Conservation (phyloP, 768 basidiomycete species). For the Boletus speciosus region DNA sequence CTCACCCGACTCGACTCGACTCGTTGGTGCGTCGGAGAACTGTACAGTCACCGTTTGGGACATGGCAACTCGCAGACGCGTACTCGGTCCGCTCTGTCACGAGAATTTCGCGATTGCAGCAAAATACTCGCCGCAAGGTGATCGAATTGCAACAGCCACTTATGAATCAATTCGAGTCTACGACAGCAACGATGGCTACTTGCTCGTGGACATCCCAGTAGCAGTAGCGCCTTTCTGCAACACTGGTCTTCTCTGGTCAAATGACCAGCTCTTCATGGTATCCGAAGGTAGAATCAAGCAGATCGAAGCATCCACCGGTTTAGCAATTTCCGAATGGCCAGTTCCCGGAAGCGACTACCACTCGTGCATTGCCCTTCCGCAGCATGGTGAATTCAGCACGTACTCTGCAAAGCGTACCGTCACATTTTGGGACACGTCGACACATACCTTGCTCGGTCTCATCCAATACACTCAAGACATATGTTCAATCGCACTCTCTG, state of each 20-base stretch:
- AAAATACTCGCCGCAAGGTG: background rate
- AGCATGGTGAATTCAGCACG: too few species aligned
- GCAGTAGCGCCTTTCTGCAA: background rate
- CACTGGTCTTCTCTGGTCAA: conserved; percentile 5
- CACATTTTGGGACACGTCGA: too few species aligned
- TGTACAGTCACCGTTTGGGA: too few species aligned
- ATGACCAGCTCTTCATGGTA: background rate
- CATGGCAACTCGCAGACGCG: background rate
- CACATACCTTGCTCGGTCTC: too few species aligned
- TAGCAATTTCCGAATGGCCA: background rate
- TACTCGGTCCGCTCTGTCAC: background rate
- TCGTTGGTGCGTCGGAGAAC: too few species aligned
- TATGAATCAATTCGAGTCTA: background rate
- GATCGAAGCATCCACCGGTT: conserved; percentile 1
- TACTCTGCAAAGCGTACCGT: too few species aligned
- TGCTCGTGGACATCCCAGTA: background rate
- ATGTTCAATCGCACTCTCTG: too few species aligned
- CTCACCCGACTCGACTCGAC: too few species aligned
- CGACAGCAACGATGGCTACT: background rate
- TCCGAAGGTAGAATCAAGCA: background rate
- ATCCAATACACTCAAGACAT: too few species aligned
- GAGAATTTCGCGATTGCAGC: background rate
- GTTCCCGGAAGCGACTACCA: background rate
- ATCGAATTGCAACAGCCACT: background rate
- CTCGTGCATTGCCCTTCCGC: too few species aligned